Evolutionary conservation across 2,329 filamentous ascomycete genomes (phyloP).

Genomic region (Salinomyces thailandicus): DNA sequence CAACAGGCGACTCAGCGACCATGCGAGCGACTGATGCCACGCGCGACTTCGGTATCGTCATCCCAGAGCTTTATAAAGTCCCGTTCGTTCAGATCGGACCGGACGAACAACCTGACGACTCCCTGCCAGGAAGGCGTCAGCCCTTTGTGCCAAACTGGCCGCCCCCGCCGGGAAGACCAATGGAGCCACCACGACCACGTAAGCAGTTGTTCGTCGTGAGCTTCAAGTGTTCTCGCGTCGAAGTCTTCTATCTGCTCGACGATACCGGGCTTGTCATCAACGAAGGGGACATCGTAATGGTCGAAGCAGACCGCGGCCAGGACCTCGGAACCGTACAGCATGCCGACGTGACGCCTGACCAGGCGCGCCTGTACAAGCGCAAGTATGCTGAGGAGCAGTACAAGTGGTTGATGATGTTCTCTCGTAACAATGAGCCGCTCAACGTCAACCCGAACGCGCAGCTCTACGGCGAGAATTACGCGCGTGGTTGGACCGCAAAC

Average conservation of each 20-base stretch:
- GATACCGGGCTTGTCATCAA: slow-evolving; percentile 86
- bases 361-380: slow-evolving; percentile 80
- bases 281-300: slow-evolving; percentile 87
- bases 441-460: slow-evolving; percentile 25
- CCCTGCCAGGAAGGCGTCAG: slow-evolving; percentile 15
- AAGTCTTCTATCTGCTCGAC: slow-evolving; percentile 95
- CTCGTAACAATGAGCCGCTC: slow-evolving; percentile 25
- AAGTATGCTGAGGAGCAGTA: slow-evolving; percentile 92
- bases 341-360: slow-evolving; percentile 77
- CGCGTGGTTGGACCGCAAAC: slow-evolving; percentile 6
- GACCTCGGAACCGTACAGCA: slow-evolving; percentile 88
- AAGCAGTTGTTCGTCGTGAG: slow-evolving; percentile 75
- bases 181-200: slow-evolving; percentile 4
- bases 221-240: slow-evolving; percentile 91
- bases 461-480: slow-evolving; percentile 19
- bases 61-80: slow-evolving; percentile 22
- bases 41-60: slow-evolving; percentile 13
- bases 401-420: slow-evolving; percentile 98
- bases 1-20: not conserved
- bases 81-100: slow-evolving; percentile 15
- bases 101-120: slow-evolving; percentile 16
- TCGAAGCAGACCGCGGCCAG: slow-evolving; percentile 91
- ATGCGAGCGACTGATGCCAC: not conserved
- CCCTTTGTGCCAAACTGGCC: slow-evolving; percentile 6
- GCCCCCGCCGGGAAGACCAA: slow-evolving; percentile 1